Percentiles rank a stretch among this genome's conserved stretches.
Evolutionary conservation across 2,329 filamentous ascomycete genomes (phyloP).

Genomic region (Harringtonia aguacate): DNA sequence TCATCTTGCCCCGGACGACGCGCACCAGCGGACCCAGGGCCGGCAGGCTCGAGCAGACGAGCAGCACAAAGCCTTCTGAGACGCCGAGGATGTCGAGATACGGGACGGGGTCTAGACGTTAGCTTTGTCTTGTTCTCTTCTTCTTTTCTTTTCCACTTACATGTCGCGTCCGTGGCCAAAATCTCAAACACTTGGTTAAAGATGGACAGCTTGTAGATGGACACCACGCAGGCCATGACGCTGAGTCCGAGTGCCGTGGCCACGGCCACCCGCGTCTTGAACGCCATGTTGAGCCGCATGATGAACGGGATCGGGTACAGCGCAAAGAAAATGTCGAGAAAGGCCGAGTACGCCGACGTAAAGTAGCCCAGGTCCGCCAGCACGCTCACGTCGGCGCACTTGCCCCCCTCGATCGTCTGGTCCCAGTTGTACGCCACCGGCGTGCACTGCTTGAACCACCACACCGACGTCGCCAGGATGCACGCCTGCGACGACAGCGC

Average conservation of each 20-base stretch:
- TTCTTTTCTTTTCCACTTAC: no score
- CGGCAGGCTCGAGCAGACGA: not conserved
- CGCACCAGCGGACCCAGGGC: not conserved
- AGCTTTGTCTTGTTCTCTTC: no score
- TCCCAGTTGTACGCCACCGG: slow-evolving; percentile 18
- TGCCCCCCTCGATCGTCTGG: slow-evolving; percentile 13
- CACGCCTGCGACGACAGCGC: slow-evolving; percentile 20
- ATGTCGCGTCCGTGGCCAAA: slow-evolving; percentile 1
- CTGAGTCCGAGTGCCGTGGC: slow-evolving; percentile 16
- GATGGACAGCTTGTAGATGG: slow-evolving; percentile 18
- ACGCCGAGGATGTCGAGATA: not conserved
- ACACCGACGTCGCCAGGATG: slow-evolving; percentile 18
- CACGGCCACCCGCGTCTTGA: slow-evolving; percentile 16
- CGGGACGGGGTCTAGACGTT: not conserved
- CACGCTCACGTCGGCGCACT: slow-evolving; percentile 14
- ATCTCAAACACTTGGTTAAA: slow-evolving; percentile 15
- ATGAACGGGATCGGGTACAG: slow-evolving; percentile 20
- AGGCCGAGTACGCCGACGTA: slow-evolving; percentile 19
- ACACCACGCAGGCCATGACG: slow-evolving; percentile 16
- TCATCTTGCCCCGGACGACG: not conserved
- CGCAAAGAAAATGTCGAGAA: slow-evolving; percentile 21
- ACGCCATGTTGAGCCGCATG: slow-evolving; percentile 21
- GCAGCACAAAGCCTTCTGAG: not conserved
- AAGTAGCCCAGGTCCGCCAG: slow-evolving; percentile 18
- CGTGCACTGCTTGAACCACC: slow-evolving; percentile 20